Base-by-base conservation (phyloP, 2,329 filamentous ascomycete genomes). In the Hirsutella rhossiliensis region DNA sequence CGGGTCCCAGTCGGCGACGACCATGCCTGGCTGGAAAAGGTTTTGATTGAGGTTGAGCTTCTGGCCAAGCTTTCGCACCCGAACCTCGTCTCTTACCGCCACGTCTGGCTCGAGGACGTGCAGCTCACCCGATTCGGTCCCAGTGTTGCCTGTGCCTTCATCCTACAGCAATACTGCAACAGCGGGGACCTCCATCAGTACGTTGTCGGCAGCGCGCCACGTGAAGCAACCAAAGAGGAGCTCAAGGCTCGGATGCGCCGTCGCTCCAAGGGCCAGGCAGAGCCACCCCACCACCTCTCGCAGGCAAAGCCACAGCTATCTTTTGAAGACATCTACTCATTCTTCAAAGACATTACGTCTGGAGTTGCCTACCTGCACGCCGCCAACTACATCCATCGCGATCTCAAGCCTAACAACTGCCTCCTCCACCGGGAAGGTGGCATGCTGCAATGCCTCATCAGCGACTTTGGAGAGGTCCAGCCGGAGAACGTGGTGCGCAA, bases 391-490 rank as follows among this genome's bases (percentile, higher is more conserved):
- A 94, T 98, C 27, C 92, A 98, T 58, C 81, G 92, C 45, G 92
- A 98, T 60, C 71, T 98, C 23, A 98, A 98, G 61, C 92, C 92
- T 2, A 92, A 84, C 60, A 98, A 98, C 55, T 98, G 94, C 55
- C 72, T 98, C 3, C 67, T 98, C 1, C 89, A 97, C 56, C 76
- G 76, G 29, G 84, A 82, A 47, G 83, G 81, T 20, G 75, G 74
- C 40, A 81, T 80, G 36, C 68, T 88, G 11, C 77, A 75, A 43
- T 94, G 94, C 40, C 70, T 98, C 15, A 94, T 98, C 45, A 97
- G 90, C 60, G 92, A 98, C 60, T 98, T 98, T 65, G 92, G 94
- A 36, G 92, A 98, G 62, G 90, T 97, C 0, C 94, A 98, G 59
- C 75, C 81, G 2, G 85, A 89, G 51, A 84, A 90, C 55, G 76